phyloP scores from a whole-genome alignment of 345 rosid genomes.

The Euphorbia peplus region DNA sequence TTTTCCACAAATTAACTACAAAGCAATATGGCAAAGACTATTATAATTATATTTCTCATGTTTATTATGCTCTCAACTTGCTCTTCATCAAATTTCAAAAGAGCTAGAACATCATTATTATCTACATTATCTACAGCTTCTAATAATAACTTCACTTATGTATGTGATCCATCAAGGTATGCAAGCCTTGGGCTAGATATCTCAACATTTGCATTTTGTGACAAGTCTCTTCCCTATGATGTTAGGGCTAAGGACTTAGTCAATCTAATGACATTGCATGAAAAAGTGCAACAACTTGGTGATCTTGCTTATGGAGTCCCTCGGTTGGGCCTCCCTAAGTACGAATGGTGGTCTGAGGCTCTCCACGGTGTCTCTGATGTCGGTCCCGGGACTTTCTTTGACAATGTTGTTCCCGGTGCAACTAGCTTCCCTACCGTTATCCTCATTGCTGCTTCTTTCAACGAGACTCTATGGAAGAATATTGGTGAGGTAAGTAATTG shows the following conservation, averaged over 20 bases:
- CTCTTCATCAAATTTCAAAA: too few species aligned
- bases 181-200: slow-evolving; percentile 17
- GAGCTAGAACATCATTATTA: too few species aligned
- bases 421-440: slow-evolving; percentile 47
- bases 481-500: slow-evolving; percentile 44
- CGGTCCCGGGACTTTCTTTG: slow-evolving; percentile 34
- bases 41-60: too few species aligned
- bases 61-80: not conserved
- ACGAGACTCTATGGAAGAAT: slow-evolving; percentile 37
- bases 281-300: slow-evolving; percentile 36
- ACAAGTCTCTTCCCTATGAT: slow-evolving; percentile 24
- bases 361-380: slow-evolving; percentile 43
- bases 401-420: slow-evolving; percentile 31
- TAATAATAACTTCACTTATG: slow-evolving; percentile 4
- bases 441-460: slow-evolving; percentile 35
- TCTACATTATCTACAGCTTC: too few species aligned
- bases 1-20: too few species aligned
- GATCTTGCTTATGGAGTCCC: slow-evolving; percentile 24
- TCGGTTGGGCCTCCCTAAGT: slow-evolving; percentile 35
- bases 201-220: slow-evolving; percentile 26
- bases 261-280: slow-evolving; percentile 27
- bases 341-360: slow-evolving; percentile 55
- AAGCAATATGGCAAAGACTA: too few species aligned
- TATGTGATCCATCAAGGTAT: slow-evolving; percentile 28
- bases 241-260: slow-evolving; percentile 37